Conservation (phyloP, 2,329 filamentous ascomycete genomes). For the Colletotrichum trifolii region DNA sequence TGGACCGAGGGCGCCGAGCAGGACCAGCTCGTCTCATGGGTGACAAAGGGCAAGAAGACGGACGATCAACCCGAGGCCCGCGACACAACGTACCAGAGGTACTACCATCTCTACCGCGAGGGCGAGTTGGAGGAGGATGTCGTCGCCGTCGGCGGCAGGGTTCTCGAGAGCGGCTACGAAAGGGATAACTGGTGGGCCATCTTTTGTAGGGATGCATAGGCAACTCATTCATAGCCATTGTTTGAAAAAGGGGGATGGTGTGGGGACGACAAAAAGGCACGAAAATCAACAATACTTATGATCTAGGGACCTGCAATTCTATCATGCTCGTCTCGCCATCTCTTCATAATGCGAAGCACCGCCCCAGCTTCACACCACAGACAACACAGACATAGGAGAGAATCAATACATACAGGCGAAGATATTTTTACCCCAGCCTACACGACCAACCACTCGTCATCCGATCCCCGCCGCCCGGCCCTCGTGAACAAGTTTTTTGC, state of each 20-base stretch:
- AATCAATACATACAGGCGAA: constrained; percentile 20
- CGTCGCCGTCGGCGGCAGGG: constrained; percentile 75
- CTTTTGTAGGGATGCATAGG: constrained; percentile 44
- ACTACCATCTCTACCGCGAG: constrained; percentile 91
- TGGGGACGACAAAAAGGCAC: neutral
- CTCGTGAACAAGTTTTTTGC: neutral
- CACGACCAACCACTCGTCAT: neutral
- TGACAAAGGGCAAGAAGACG: constrained; percentile 63
- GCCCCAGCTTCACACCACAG: neutral
- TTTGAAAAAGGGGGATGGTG: too few species aligned
- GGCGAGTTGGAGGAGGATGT: constrained; percentile 90
- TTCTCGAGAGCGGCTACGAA: constrained; percentile 89
- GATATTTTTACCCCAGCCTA: neutral
- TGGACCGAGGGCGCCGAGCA: constrained; percentile 88
- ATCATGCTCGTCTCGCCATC: constrained; percentile 35
- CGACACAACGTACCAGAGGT: constrained; percentile 77
- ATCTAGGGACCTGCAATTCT: constrained; percentile 35
- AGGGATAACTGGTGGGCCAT: constrained; percentile 99
- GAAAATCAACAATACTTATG: neutral
- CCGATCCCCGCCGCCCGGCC: neutral
- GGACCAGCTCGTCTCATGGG: constrained; percentile 97
- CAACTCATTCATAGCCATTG: neutral
- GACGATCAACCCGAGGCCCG: constrained; percentile 15
- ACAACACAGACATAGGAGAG: neutral
- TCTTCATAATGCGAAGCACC: constrained; percentile 28